Percentiles rank a stretch among this genome's conserved stretches.
Conservation (phyloP, 495 filamentous ascomycete genomes). For the Neurospora cerealis region DNA sequence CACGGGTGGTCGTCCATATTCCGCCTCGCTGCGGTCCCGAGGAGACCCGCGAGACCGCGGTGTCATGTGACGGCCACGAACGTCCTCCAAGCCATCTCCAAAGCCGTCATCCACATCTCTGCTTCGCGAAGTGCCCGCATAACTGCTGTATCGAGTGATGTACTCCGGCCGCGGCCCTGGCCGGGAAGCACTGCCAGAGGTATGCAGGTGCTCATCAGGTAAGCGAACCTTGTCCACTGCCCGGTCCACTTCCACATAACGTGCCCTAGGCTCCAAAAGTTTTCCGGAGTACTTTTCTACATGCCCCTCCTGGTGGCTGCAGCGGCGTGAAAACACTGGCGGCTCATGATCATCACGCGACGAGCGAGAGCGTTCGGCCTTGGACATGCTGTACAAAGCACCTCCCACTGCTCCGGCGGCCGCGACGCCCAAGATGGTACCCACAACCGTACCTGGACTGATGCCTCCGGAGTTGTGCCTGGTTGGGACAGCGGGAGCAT, state of each 20-base stretch:
- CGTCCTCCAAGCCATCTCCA: slow-evolving; percentile 14
- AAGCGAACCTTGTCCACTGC: slow-evolving; percentile 20
- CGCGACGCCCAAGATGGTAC: slow-evolving; percentile 58
- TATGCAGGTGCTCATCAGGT: slow-evolving; percentile 19
- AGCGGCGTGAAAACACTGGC: slow-evolving; percentile 24
- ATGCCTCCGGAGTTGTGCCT: slow-evolving; percentile 28
- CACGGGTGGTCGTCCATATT: slow-evolving; percentile 20
- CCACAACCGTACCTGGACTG: slow-evolving; percentile 33
- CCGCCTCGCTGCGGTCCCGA: slow-evolving; percentile 27
- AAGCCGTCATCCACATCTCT: slow-evolving; percentile 36
- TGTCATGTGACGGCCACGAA: slow-evolving; percentile 24
- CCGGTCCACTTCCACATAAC: slow-evolving; percentile 27
- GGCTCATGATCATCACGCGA: slow-evolving; percentile 29
- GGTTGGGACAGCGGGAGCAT: slow-evolving; percentile 20
- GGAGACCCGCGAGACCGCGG: slow-evolving; percentile 18
- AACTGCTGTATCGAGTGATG: slow-evolving; percentile 25
- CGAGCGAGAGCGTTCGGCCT: slow-evolving; percentile 39
- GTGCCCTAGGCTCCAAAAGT: slow-evolving; percentile 15
- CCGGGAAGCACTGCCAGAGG: slow-evolving; percentile 6
- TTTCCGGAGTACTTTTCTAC: background rate
- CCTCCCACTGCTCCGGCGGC: slow-evolving; percentile 70
- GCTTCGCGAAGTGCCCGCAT: slow-evolving; percentile 20
- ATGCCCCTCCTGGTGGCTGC: slow-evolving; percentile 28
- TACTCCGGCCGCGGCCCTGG: slow-evolving; percentile 24
- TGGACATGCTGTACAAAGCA: slow-evolving; percentile 61